A percentile compares a stretch with the other conserved stretches of the same genome.
phyloP scores from a whole-genome alignment of 352 stramenopile genomes.

The Peronosclerospora sorghi region DNA sequence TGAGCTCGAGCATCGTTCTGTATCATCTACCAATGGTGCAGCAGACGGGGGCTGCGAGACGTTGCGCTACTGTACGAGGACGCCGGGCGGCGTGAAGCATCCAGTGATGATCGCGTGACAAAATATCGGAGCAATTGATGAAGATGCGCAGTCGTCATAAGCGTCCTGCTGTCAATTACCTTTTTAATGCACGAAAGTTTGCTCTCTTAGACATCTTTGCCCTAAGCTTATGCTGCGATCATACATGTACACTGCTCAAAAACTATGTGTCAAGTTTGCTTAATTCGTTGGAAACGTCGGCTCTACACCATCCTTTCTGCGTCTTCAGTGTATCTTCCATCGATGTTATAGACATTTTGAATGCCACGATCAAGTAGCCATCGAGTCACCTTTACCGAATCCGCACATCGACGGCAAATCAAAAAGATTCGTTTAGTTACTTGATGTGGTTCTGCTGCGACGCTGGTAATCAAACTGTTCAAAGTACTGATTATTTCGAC shows the following conservation, averaged over 20 bases:
- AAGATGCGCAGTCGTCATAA: constrained; percentile 12
- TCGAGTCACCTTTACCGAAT: constrained; percentile 46
- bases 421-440: constrained; percentile 24
- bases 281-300: constrained; percentile 67
- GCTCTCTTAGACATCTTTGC: constrained; percentile 5
- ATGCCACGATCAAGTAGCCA: constrained; percentile 43
- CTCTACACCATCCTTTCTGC: constrained; percentile 30
- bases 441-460: not conserved
- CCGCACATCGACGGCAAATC: constrained; percentile 70
- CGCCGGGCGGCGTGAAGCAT: no score
- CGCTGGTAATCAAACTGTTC: not conserved
- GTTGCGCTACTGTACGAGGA: no score
- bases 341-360: constrained; percentile 40
- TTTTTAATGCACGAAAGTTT: constrained; percentile 53
- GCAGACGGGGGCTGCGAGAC: no score
- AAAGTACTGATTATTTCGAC: constrained; percentile 9
- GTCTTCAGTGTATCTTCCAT: constrained; percentile 64
- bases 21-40: no score
- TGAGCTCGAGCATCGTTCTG: no score
- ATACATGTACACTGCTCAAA: constrained; percentile 16
- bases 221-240: constrained; percentile 6
- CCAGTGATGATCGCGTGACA: no score
- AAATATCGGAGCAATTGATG: constrained; percentile 6
- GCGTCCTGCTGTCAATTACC: constrained; percentile 36
- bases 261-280: not conserved